A percentile compares a stretch with the other conserved stretches of the same genome.
These are phyloP conservation scores for Megacollybia platyphylla DNA, from an alignment of 1,284 basidiomycete species.

Conservation along the genomic window DNA sequence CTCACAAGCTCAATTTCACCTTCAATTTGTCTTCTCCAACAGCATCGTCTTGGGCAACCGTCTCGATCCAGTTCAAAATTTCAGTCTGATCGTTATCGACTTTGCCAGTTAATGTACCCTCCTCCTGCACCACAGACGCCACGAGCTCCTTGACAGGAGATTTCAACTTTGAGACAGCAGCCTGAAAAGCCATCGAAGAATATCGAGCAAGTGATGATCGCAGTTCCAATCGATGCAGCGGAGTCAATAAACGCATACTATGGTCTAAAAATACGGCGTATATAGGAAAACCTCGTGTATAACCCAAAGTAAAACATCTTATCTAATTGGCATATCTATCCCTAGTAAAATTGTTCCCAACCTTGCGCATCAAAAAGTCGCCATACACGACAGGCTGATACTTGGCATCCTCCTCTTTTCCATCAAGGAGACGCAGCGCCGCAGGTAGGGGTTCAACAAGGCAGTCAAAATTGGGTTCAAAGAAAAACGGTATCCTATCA, in stretches of 20 bases:
- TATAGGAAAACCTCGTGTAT: not conserved
- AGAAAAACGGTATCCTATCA: conserved; percentile 70
- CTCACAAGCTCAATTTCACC: conserved; percentile 18
- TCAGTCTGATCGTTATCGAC: conserved; percentile 52
- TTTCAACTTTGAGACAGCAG: conserved; percentile 35
- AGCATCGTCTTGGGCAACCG: conserved; percentile 39
- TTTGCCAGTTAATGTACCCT: conserved; percentile 29
- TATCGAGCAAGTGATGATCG: conserved; percentile 15
- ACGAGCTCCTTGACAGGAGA: conserved; percentile 49
- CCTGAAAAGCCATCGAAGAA: conserved; percentile 46
- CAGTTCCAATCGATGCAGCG: conserved; percentile 22
- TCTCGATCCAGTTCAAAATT: conserved; percentile 58
- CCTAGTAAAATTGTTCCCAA: conserved; percentile 53
- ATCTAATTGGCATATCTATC: conserved; percentile 22
- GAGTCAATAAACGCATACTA: conserved; percentile 21
- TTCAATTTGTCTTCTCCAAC: conserved; percentile 34
- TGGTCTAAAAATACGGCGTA: not conserved
- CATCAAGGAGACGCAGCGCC: conserved; percentile 28
- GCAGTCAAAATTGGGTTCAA: conserved; percentile 72
- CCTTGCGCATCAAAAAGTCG: conserved; percentile 62
- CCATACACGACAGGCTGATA: conserved; percentile 56
- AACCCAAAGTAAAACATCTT: not conserved
- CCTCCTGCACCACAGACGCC: conserved; percentile 30
- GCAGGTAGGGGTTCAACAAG: conserved; percentile 46
- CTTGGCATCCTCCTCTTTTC: conserved; percentile 11